Base-by-base conservation (phyloP, 805 yeast species). In the Lipomyces sp. region DNA sequence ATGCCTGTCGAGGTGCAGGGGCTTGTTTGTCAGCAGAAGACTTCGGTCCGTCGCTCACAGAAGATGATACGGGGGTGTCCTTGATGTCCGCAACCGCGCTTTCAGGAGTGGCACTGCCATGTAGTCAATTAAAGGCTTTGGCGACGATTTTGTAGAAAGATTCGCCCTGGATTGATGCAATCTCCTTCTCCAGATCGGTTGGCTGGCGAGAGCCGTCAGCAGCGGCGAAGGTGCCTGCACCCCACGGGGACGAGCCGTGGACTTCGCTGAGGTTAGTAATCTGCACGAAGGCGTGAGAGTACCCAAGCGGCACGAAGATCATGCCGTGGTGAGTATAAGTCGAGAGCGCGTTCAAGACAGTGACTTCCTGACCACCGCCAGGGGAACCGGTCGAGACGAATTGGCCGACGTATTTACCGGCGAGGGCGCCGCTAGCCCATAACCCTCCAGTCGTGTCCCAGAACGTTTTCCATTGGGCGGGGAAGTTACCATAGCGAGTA, bases 211-310 rank as follows among this genome's bases (percentile, higher is more conserved):
- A 84, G 73, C 96, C 96, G 75, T 88, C 92, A 32, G 86, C 80
- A 71, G 89, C 94, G 45, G 96, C 91, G 71, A 84, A 82, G 65
- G 90, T 81, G 75, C 94, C 95, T 55, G 96, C 92, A 79, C 96
- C 96, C 89, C 92, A 91, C 62, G 96, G 85, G 63, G 93, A 85
- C 73, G 89, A 88, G 74, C 96, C 96, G 75, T 88, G 93, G 64
- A 84, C 82, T 80, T 88, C 93, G 29, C 81, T 83, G 65, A 88
- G 75, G 77, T 83, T 83, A 70, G 85, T 72, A 59, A 83, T 75
- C 73, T 87, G 77, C 66, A 84, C 83, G 59, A 84, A 83, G 75
- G 86, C 86, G 53, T 81, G 83, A 48, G 82, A 78, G 82, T 86
- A 90, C 74, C 97, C 97, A 73, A 90, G 83, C 69, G 97, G 97